Conservation (phyloP, 352 stramenopile species). For the Phytophthora brassicae region DNA sequence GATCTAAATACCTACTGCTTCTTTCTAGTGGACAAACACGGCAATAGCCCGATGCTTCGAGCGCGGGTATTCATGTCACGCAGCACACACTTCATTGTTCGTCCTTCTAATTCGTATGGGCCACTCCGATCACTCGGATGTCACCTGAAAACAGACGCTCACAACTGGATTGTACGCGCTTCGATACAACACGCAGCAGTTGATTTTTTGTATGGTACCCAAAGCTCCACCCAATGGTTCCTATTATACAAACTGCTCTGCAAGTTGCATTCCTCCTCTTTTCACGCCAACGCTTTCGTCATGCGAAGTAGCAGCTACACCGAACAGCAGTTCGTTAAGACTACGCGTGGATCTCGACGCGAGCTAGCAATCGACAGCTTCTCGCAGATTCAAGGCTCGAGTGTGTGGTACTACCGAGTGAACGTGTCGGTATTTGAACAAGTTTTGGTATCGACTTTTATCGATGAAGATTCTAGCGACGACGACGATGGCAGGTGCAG, state of each 20-base stretch:
- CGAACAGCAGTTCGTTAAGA: conserved; percentile 5
- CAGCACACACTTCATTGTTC: neutral
- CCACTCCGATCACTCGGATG: conserved; percentile 1
- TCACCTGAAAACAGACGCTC: conserved; percentile 16
- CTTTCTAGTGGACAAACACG: conserved; percentile 4
- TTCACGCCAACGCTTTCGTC: neutral
- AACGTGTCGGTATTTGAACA: conserved; percentile 43
- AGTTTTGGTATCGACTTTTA: conserved; percentile 14
- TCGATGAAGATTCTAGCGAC: conserved; percentile 15
- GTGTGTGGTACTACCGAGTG: conserved; percentile 68
- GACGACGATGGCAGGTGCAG: conserved; percentile 21
- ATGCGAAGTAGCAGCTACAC: conserved; percentile 4
- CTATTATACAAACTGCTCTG: conserved; percentile 17
- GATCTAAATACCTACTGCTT: conserved; percentile 9
- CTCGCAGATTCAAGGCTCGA: conserved; percentile 35
- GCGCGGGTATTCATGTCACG: neutral
- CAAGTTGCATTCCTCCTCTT: neutral
- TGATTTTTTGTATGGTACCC: neutral
- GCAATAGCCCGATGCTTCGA: neutral
- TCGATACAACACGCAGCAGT: neutral
- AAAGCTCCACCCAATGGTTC: neutral
- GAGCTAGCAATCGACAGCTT: conserved; percentile 48
- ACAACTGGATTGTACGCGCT: conserved; percentile 8
- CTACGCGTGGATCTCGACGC: conserved; percentile 17
- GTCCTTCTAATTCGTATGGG: conserved; percentile 18